phyloP scores from a whole-genome alignment of 176 grass and related monocot genomes.

The Metroxylon sagu region DNA sequence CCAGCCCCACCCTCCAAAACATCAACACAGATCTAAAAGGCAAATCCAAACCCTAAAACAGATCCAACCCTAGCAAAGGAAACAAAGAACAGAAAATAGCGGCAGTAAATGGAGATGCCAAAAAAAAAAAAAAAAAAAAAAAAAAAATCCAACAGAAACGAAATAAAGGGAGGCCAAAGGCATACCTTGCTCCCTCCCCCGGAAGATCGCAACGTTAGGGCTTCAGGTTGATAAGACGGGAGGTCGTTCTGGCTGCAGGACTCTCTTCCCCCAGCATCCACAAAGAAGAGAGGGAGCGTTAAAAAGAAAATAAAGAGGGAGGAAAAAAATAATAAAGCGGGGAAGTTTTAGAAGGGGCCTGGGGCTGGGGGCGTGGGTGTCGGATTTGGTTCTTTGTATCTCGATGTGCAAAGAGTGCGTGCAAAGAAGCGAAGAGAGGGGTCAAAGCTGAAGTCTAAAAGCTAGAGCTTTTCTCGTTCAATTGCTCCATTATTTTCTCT shows the following conservation, averaged over 20 bases:
- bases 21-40: no score
- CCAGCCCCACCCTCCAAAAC: background rate
- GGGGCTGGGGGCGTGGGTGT: background rate
- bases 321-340: background rate
- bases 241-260: background rate
- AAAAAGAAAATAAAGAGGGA: background rate
- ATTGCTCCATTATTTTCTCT: background rate
- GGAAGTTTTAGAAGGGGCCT: background rate
- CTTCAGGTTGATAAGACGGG: background rate
- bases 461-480: background rate
- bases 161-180: background rate
- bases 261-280: background rate
- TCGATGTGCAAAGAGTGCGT: background rate
- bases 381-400: background rate
- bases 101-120: background rate
- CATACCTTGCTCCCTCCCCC: background rate
- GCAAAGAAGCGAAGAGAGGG: background rate
- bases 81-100: background rate
- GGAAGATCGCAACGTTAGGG: constrained; percentile 3
- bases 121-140: background rate
- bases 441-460: background rate
- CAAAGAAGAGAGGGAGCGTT: background rate
- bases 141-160: background rate
- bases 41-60: background rate
- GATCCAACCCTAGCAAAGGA: background rate